Conservation (phyloP, 2,329 filamentous ascomycete species). For the Aspergillus sp. region DNA sequence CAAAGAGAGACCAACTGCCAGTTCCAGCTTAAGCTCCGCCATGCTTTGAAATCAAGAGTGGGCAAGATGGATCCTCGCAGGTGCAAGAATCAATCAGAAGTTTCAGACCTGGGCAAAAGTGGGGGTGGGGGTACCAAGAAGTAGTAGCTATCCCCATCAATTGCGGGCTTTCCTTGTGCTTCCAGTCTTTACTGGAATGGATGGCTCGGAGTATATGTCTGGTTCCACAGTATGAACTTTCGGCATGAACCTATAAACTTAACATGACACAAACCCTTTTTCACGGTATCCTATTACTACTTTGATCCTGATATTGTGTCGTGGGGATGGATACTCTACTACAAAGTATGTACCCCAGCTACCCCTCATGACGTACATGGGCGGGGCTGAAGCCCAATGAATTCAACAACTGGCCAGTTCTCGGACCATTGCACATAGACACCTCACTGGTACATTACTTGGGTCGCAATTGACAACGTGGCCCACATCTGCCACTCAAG, state of each 20-base stretch:
- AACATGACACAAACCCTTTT: neutral
- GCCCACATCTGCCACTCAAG: neutral
- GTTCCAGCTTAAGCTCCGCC: slow-evolving; percentile 7
- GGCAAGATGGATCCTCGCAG: slow-evolving; percentile 1
- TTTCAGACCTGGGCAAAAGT: slow-evolving; percentile 10
- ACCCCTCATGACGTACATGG: slow-evolving; percentile 1
- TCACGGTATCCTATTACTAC: no score
- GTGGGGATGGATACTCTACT: no score
- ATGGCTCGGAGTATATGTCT: neutral
- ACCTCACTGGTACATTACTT: neutral
- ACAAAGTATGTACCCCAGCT: neutral
- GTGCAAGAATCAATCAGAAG: neutral
- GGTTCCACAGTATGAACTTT: neutral
- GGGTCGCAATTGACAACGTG: neutral
- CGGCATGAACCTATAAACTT: neutral
- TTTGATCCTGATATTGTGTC: no score
- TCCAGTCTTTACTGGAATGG: neutral
- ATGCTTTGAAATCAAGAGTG: slow-evolving; percentile 33
- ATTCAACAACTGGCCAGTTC: neutral
- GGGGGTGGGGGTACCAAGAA: slow-evolving; percentile 7
- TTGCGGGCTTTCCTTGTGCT: neutral
- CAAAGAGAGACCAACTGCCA: neutral
- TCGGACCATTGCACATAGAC: neutral
- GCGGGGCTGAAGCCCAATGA: neutral
- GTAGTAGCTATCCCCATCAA: neutral